phyloP scores from a whole-genome alignment of 169 alveolate species.

The Theileria annulata region DNA sequence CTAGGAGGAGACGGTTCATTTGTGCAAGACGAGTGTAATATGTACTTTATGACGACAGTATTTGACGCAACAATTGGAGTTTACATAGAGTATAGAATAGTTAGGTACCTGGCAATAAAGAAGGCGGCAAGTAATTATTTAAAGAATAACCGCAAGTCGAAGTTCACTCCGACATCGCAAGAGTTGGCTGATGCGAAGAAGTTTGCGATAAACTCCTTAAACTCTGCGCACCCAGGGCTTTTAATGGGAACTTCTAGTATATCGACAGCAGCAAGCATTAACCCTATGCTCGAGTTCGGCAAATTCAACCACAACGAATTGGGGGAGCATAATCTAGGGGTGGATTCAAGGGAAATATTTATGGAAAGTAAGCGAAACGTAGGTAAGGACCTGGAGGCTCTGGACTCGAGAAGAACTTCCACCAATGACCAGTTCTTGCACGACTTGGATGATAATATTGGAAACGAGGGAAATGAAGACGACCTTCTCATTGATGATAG shows the following conservation, averaged over 20 bases:
- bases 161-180: slow-evolving; percentile 50
- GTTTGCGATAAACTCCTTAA: slow-evolving; percentile 40
- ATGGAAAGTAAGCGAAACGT: background rate
- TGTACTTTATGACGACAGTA: slow-evolving; percentile 72
- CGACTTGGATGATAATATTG: slow-evolving; percentile 20
- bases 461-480: background rate
- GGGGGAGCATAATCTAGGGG: background rate
- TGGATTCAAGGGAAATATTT: background rate
- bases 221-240: background rate
- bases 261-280: slow-evolving; percentile 5
- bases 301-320: background rate
- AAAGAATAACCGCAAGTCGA: slow-evolving; percentile 57
- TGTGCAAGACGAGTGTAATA: slow-evolving; percentile 72
- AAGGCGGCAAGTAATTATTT: slow-evolving; percentile 58
- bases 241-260: background rate
- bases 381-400: slow-evolving; percentile 6
- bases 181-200: slow-evolving; percentile 63
- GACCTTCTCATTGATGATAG: background rate
- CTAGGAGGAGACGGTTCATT: slow-evolving; percentile 17
- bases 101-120: slow-evolving; percentile 54
- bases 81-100: slow-evolving; percentile 65
- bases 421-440: slow-evolving; percentile 6
- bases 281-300: background rate
- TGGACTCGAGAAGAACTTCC: background rate
- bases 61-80: slow-evolving; percentile 76